These are phyloP conservation scores for Ramularia endophylla DNA, from an alignment of 2,329 filamentous ascomycete species.

Conservation along the genomic window DNA sequence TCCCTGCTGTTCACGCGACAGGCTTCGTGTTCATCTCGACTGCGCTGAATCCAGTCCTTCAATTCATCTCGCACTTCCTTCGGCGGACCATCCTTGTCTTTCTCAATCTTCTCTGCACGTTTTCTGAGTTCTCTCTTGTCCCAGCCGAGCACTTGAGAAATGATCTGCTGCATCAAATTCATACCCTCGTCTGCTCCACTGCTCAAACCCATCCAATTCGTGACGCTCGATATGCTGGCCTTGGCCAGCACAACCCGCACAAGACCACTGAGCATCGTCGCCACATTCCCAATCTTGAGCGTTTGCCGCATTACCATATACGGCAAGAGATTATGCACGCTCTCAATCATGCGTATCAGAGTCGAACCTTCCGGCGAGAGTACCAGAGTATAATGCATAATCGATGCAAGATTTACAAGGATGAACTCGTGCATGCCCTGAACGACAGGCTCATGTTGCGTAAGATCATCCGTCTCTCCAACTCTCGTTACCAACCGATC, in stretches of 20 bases:
- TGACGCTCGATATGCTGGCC: slow-evolving; percentile 64
- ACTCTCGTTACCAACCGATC: slow-evolving; percentile 60
- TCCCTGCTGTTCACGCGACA: slow-evolving; percentile 51
- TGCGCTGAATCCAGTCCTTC: slow-evolving; percentile 49
- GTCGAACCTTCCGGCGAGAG: slow-evolving; percentile 70
- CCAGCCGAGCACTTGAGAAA: slow-evolving; percentile 66
- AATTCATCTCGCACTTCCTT: slow-evolving; percentile 59
- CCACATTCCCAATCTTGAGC: slow-evolving; percentile 69
- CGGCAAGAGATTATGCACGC: slow-evolving; percentile 63
- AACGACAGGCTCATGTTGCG: slow-evolving; percentile 57
- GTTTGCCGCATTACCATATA: slow-evolving; percentile 69
- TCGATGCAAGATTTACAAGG: slow-evolving; percentile 52
- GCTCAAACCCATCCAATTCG: slow-evolving; percentile 73
- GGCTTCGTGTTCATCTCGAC: slow-evolving; percentile 53
- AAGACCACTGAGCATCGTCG: slow-evolving; percentile 74
- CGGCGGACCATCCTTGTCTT: slow-evolving; percentile 51
- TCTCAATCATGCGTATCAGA: slow-evolving; percentile 64
- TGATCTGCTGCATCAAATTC: slow-evolving; percentile 73
- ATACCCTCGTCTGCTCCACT: slow-evolving; percentile 68
- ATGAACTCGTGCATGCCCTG: slow-evolving; percentile 40
- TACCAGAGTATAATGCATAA: slow-evolving; percentile 68
- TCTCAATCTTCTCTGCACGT: slow-evolving; percentile 58
- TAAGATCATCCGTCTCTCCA: slow-evolving; percentile 55
- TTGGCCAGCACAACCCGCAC: slow-evolving; percentile 70
- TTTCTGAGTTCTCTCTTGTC: slow-evolving; percentile 66